Evolutionary conservation across 768 basidiomycete species (phyloP).

Genomic region (Mycena haematopus): DNA sequence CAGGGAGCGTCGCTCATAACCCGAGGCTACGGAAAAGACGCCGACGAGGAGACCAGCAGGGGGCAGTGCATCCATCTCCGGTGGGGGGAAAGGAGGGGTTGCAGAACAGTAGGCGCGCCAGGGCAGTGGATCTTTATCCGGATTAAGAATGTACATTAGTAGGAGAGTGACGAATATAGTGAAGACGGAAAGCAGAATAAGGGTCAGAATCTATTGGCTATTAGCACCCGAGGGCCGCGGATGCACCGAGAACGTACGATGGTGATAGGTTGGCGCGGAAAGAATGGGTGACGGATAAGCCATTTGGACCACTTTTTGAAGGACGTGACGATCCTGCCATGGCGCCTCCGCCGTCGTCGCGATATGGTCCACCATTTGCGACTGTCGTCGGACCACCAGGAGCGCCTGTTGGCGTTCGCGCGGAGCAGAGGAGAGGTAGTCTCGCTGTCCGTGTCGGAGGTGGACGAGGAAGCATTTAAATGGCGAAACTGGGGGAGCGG

Average conservation of each 20-base stretch:
- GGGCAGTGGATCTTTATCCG: constrained; percentile 92
- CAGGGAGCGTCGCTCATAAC: constrained; percentile 84
- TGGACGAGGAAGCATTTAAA: constrained; percentile 54
- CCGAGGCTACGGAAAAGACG: constrained; percentile 88
- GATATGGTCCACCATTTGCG: constrained; percentile 65
- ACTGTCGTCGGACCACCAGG: constrained; percentile 52
- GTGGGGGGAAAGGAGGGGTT: constrained; percentile 67
- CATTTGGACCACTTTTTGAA: constrained; percentile 61
- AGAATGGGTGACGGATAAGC: constrained; percentile 73
- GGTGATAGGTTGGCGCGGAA: constrained; percentile 81
- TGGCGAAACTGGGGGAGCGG: constrained; percentile 63
- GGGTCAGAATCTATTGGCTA: constrained; percentile 63
- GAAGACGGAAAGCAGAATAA: constrained; percentile 80
- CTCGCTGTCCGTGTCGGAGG: constrained; percentile 70
- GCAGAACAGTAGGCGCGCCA: constrained; percentile 92
- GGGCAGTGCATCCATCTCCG: constrained; percentile 71
- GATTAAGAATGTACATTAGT: constrained; percentile 92
- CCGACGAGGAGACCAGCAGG: constrained; percentile 90
- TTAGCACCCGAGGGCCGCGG: constrained; percentile 1
- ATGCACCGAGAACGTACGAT: constrained; percentile 61
- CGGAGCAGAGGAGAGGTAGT: constrained; percentile 54
- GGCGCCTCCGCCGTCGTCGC: constrained; percentile 59
- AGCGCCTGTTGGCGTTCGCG: constrained; percentile 38
- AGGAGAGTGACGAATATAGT: constrained; percentile 85
- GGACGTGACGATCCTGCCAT: constrained; percentile 52